phyloP scores from a whole-genome alignment of 75 land plant species.

The Larix kaempferi region DNA sequence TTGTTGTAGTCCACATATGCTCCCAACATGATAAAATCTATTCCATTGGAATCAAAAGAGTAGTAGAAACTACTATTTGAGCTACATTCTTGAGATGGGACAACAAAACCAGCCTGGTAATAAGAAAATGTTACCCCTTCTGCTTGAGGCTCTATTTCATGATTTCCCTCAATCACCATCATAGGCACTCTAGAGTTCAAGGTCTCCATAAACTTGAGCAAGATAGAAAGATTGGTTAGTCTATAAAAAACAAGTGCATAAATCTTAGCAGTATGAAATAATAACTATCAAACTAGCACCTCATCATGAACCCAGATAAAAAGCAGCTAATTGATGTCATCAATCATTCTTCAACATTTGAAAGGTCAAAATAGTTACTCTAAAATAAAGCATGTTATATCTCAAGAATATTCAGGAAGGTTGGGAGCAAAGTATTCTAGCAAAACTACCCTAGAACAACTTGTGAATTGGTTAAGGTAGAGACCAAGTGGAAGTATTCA shows the following conservation, averaged over 20 bases:
- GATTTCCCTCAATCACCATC: conserved; percentile 98
- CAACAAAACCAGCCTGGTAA: conserved; percentile 84
- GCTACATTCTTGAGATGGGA: conserved; percentile 67
- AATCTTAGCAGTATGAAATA: neutral
- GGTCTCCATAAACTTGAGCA: conserved; percentile 75
- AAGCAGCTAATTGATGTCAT: neutral
- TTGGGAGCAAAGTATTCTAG: neutral
- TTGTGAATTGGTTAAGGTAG: neutral
- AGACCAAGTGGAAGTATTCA: neutral
- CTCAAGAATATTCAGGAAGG: neutral
- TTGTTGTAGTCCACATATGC: conserved; percentile 82
- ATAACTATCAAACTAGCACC: neutral
- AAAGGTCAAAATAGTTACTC: neutral
- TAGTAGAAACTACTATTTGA: conserved; percentile 76
- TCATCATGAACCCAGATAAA: neutral
- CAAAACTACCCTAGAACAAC: neutral
- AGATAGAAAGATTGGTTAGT: neutral
- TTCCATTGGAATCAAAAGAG: conserved; percentile 86
- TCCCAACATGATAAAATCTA: conserved; percentile 91
- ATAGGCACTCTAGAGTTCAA: conserved; percentile 73
- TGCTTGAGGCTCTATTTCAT: conserved; percentile 87
- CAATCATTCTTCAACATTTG: neutral
- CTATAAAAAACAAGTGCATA: neutral
- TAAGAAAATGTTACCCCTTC: conserved; percentile 59
- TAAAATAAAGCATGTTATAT: neutral